phyloP scores from a whole-genome alignment of 371 early-diverging fungal genomes.

The Actinomortierella ambigua region DNA sequence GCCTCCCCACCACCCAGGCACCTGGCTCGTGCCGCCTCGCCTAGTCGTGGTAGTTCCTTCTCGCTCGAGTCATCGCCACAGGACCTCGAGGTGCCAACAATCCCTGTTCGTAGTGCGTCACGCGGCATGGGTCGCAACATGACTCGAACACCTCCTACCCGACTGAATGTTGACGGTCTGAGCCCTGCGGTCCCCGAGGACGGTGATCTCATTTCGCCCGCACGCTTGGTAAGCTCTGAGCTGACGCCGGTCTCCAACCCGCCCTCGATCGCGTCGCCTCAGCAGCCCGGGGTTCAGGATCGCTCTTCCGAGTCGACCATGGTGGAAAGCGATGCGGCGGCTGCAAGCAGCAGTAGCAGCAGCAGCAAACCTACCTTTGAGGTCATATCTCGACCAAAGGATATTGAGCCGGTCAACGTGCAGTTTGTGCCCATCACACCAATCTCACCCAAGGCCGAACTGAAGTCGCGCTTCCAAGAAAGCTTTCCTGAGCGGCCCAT shows the following conservation, averaged over 20 bases:
- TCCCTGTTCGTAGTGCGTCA: constrained; percentile 34
- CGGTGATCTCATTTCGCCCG: background rate
- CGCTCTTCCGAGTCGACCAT: too few species aligned
- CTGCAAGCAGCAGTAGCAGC: too few species aligned
- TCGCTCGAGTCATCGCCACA: constrained; percentile 27
- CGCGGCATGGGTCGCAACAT: constrained; percentile 37
- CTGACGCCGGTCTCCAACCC: constrained; percentile 36
- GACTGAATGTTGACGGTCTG: constrained; percentile 1
- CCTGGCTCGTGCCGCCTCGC: too few species aligned
- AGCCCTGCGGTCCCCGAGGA: background rate
- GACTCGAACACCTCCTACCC: constrained; percentile 8
- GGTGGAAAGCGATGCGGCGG: too few species aligned
- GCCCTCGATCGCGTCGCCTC: constrained; percentile 21
- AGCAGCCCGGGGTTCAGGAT: too few species aligned
- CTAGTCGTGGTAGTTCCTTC: constrained; percentile 22
- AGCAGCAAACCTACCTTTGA: too few species aligned
- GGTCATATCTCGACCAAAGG: constrained; percentile 27
- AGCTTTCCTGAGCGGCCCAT: constrained; percentile 29
- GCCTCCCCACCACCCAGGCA: too few species aligned
- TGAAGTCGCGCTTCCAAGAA: constrained; percentile 31
- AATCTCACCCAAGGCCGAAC: constrained; percentile 16
- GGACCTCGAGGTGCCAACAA: constrained; percentile 29
- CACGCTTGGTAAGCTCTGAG: constrained; percentile 8
- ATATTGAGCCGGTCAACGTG: constrained; percentile 18
- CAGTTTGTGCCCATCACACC: constrained; percentile 9